Evolutionary conservation across 148 eudicot genomes (phyloP).

Genomic region (Selenicereus undatus): DNA sequence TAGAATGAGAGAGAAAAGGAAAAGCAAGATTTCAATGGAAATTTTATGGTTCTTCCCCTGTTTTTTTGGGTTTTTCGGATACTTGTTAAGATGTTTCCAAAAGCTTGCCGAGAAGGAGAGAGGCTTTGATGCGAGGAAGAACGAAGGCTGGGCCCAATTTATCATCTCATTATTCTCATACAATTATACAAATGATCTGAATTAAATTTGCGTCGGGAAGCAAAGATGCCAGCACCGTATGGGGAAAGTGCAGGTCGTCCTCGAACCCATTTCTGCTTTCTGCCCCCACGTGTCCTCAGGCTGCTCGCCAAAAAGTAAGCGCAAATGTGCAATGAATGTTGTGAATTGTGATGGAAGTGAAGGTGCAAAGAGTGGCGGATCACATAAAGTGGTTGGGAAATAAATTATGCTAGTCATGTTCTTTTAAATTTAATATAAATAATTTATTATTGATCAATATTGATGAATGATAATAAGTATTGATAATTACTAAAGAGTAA

Average conservation of each 20-base stretch:
- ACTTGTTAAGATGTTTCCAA: background rate
- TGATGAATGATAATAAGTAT: too few relatives aligned
- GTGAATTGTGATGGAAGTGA: too few relatives aligned
- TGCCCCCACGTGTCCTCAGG: background rate
- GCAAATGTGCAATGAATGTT: too few relatives aligned
- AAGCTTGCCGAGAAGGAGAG: background rate
- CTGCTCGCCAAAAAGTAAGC: background rate
- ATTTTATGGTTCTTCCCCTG: background rate
- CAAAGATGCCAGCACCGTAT: background rate
- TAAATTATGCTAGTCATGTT: too few relatives aligned
- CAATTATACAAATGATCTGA: background rate
- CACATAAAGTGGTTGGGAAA: too few relatives aligned
- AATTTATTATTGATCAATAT: too few relatives aligned
- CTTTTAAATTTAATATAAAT: too few relatives aligned
- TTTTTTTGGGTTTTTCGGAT: background rate
- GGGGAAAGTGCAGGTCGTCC: background rate
- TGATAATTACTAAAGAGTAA: too few relatives aligned
- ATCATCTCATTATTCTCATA: too few relatives aligned
- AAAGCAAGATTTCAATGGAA: background rate
- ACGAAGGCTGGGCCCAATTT: background rate
- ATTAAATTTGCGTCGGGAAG: background rate
- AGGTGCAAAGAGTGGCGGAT: too few relatives aligned
- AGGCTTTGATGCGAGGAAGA: background rate
- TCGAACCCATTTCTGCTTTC: background rate
- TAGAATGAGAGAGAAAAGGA: background rate